phyloP scores from a whole-genome alignment of 768 basidiomycete genomes.

The Fibroporia radiculosa region DNA sequence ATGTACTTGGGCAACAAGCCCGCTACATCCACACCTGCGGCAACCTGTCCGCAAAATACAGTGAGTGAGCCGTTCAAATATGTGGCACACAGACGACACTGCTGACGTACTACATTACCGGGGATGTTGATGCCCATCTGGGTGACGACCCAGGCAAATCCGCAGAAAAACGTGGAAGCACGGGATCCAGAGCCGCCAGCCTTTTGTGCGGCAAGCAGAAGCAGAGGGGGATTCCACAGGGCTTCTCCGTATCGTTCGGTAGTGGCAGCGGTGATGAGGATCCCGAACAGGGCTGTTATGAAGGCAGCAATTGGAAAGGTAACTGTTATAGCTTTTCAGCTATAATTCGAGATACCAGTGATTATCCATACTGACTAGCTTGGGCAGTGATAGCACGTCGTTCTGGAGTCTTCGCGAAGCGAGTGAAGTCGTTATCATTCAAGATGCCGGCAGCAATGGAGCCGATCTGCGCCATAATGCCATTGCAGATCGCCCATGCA shows the following conservation, averaged over 20 bases:
- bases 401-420: conserved; percentile 9
- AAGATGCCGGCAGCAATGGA: conserved; percentile 15
- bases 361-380: background rate
- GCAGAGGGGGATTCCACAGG: conserved; percentile 19
- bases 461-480: conserved; percentile 16
- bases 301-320: conserved; percentile 11
- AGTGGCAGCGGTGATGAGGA: conserved; percentile 16
- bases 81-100: background rate
- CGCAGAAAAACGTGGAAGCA: conserved; percentile 19
- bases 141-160: conserved; percentile 14
- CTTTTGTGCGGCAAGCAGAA: conserved; percentile 12
- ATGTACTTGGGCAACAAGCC: conserved; percentile 34
- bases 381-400: background rate
- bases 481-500: conserved; percentile 15
- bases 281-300: conserved; percentile 11
- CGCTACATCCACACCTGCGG: conserved; percentile 28
- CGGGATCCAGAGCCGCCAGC: conserved; percentile 12
- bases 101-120: conserved; percentile 12
- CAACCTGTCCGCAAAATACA: conserved; percentile 1
- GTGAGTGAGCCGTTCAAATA: too few relatives aligned
- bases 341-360: conserved; percentile 6
- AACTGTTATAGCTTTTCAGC: conserved; percentile 6
- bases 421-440: conserved; percentile 18
- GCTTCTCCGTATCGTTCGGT: conserved; percentile 13
- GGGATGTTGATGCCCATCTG: conserved; percentile 17